A percentile compares a stretch with the other conserved stretches of the same genome.
phyloP scores from a whole-genome alignment of 192 early-diverging fungal genomes.

The Umbelopsis vinacea region DNA sequence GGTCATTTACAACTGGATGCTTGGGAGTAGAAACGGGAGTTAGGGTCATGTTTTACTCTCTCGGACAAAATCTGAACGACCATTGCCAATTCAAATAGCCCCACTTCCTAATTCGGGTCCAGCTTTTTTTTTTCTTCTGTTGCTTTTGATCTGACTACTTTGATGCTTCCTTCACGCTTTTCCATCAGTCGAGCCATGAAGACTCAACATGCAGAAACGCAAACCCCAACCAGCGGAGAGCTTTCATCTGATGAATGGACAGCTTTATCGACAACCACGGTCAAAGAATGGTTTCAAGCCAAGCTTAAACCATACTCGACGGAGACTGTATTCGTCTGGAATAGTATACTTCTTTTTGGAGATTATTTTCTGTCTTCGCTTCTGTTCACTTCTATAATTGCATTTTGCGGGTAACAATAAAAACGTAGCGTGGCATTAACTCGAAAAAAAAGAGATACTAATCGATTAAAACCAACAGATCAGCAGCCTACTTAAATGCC shows the following conservation, averaged over 20 bases:
- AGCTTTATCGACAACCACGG: neutral
- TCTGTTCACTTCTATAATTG: neutral
- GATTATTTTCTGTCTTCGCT: neutral
- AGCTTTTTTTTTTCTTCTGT: neutral
- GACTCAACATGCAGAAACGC: slow-evolving; percentile 5
- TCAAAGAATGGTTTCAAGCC: neutral
- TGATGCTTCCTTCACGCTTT: slow-evolving; percentile 19
- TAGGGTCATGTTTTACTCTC: neutral
- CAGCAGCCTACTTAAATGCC: neutral
- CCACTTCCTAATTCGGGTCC: neutral
- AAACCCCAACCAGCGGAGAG: neutral
- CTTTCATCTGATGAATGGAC: neutral
- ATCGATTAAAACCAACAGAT: neutral
- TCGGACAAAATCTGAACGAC: slow-evolving; percentile 7
- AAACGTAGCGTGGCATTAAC: too few relatives aligned
- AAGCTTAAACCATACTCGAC: neutral
- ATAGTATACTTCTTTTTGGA: slow-evolving; percentile 16
- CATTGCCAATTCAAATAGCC: neutral
- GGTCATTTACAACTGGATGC: neutral
- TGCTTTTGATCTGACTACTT: neutral
- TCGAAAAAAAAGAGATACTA: neutral
- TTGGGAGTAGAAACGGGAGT: neutral
- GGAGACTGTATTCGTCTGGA: neutral
- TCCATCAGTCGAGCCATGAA: neutral
- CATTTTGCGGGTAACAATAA: neutral